These are phyloP conservation scores for Posidonia oceanica DNA, from an alignment of 116 monocot genomes.

Conservation along the genomic window DNA sequence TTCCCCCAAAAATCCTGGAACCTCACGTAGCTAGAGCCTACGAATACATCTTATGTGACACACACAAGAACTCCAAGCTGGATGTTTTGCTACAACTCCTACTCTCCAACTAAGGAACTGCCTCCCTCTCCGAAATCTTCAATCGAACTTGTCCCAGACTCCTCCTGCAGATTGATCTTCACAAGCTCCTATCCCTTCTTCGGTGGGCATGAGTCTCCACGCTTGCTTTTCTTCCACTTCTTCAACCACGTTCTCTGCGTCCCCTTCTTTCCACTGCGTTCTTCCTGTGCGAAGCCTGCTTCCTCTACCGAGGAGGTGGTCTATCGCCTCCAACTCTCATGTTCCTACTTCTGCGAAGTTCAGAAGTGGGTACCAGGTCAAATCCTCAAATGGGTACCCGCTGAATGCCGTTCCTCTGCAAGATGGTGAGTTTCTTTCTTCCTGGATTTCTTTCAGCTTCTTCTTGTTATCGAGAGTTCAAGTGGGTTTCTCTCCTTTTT, in stretches of 20 bases:
- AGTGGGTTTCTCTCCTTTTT: no score
- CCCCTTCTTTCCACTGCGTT: background rate
- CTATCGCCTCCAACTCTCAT: background rate
- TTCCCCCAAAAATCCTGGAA: background rate
- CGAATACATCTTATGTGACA: no score
- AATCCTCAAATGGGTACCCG: conserved; percentile 31
- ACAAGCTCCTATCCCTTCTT: background rate
- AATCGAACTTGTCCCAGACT: no score
- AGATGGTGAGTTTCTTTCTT: conserved; percentile 17
- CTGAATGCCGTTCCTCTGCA: conserved; percentile 18
- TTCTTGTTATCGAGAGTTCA: background rate
- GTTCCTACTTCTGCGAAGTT: background rate
- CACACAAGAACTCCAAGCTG: background rate
- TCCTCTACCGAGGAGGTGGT: background rate
- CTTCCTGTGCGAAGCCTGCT: background rate
- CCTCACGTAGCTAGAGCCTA: background rate
- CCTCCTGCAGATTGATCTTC: no score
- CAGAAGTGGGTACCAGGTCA: conserved; percentile 13
- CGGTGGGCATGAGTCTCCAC: background rate
- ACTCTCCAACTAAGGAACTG: background rate
- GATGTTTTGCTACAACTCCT: background rate
- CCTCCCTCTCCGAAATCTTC: no score
- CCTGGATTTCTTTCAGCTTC: background rate
- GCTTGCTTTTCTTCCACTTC: background rate
- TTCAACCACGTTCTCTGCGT: background rate